These are phyloP conservation scores for Agapanthus africanus DNA, from an alignment of 106 monocot genomes.

Conservation along the genomic window DNA sequence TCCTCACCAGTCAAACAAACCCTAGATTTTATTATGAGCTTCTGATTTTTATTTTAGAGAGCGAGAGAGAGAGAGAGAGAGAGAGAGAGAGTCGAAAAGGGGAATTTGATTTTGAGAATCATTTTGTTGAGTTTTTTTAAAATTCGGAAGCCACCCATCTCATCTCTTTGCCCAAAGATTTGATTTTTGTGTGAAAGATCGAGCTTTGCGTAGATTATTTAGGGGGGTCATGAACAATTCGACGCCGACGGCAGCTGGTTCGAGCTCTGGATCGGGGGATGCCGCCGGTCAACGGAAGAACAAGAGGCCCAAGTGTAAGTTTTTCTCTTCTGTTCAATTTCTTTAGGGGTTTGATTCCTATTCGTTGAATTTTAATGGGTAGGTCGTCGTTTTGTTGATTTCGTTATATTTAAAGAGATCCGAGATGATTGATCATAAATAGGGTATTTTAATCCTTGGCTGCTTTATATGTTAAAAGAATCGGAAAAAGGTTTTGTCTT, in stretches of 20 bases:
- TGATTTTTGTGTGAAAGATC: neutral
- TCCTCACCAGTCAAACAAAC: neutral
- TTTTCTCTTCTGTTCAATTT: neutral
- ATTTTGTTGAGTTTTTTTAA: neutral
- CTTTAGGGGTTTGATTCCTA: neutral
- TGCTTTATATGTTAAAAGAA: neutral
- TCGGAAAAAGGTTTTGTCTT: neutral
- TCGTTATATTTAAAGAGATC: neutral
- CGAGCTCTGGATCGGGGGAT: constrained; percentile 15
- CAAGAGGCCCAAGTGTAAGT: constrained; percentile 11
- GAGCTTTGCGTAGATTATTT: neutral
- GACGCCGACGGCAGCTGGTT: constrained; percentile 2
- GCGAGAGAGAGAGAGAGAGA: neutral
- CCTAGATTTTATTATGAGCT: neutral
- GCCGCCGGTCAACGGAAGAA: constrained; percentile 1
- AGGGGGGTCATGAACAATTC: neutral
- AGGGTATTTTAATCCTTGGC: neutral
- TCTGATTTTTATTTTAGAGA: neutral
- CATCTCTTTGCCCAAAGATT: neutral
- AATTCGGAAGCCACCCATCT: constrained; percentile 1
- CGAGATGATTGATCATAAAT: neutral
- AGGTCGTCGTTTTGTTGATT: neutral
- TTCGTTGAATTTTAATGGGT: constrained; percentile 4
- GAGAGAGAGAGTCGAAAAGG: constrained; percentile 1
- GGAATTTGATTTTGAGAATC: neutral